Conservation (phyloP, 2,329 filamentous ascomycete genomes). For the Lasiodiplodia sp. region DNA sequence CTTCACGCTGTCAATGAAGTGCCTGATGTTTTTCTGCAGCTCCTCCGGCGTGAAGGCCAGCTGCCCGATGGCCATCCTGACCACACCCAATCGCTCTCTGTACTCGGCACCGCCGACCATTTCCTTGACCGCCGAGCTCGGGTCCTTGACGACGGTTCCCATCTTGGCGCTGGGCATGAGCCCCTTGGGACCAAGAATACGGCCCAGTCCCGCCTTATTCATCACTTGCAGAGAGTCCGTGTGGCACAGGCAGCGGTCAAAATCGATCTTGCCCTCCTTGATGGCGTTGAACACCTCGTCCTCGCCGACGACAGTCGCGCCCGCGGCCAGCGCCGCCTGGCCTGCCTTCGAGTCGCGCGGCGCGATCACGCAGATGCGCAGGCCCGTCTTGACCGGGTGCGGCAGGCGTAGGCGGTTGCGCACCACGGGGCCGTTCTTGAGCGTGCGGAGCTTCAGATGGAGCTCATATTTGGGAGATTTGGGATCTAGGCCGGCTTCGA, state of each 20-base stretch:
- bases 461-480: conserved; percentile 85
- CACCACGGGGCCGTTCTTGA: conserved; percentile 85
- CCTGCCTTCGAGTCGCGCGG: conserved; percentile 79
- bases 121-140: conserved; percentile 76
- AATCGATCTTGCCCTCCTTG: conserved; percentile 77
- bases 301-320: conserved; percentile 84
- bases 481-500: conserved; percentile 84
- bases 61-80: conserved; percentile 90
- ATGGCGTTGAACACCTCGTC: conserved; percentile 84
- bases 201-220: conserved; percentile 80
- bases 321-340: conserved; percentile 75
- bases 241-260: conserved; percentile 90
- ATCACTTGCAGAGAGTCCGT: conserved; percentile 77
- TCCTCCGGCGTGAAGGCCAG: conserved; percentile 87
- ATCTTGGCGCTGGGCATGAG: conserved; percentile 91
- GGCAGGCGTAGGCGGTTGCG: conserved; percentile 89
- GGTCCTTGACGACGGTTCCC: conserved; percentile 86
- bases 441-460: conserved; percentile 79
- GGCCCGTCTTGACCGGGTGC: conserved; percentile 86
- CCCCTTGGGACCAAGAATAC: conserved; percentile 84
- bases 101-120: conserved; percentile 87
- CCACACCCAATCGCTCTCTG: conserved; percentile 82
- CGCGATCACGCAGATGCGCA: conserved; percentile 89
- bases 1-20: conserved; percentile 78
- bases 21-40: conserved; percentile 82